phyloP scores from a whole-genome alignment of 139 green algal species.

The Chlamydomonas sphaeroides region DNA sequence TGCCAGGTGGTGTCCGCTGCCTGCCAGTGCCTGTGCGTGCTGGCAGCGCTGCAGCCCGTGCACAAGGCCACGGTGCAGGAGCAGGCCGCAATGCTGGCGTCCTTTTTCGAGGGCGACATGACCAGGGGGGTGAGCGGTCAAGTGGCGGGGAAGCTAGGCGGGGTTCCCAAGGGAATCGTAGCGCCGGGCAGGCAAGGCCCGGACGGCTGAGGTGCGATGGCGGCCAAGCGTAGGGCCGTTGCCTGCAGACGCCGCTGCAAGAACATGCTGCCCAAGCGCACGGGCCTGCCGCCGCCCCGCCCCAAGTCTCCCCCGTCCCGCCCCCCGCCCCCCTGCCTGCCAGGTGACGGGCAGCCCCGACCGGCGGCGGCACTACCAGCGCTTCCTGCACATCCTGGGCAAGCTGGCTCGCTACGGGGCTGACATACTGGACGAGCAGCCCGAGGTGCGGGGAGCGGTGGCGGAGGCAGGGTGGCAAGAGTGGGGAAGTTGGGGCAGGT shows the following conservation, averaged over 20 bases:
- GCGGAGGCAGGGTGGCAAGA: too few species aligned
- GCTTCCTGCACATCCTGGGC: conserved; percentile 78
- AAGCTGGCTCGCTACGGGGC: conserved; percentile 76
- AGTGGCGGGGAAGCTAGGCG: too few species aligned
- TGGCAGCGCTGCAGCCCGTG: conserved; percentile 48
- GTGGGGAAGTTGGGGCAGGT: too few species aligned
- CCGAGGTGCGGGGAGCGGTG: not conserved
- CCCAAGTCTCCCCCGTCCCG: too few species aligned
- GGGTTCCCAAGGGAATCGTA: too few species aligned
- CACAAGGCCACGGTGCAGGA: not conserved
- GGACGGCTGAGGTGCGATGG: too few species aligned
- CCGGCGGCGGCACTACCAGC: conserved; percentile 10
- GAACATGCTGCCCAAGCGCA: too few species aligned
- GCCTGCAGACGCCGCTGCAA: too few species aligned
- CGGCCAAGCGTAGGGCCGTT: too few species aligned
- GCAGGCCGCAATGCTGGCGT: conserved; percentile 6
- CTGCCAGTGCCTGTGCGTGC: conserved; percentile 58
- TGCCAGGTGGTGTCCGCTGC: conserved; percentile 61
- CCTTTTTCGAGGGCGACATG: conserved; percentile 47
- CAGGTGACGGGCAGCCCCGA: not conserved
- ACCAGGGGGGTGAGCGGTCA: conserved; percentile 1
- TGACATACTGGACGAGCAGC: conserved; percentile 56
- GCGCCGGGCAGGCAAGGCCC: too few species aligned
- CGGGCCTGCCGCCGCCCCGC: too few species aligned
- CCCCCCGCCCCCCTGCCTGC: too few species aligned